Base-by-base conservation (phyloP, 2,329 filamentous ascomycete genomes). In the Aspergillus sp. region DNA sequence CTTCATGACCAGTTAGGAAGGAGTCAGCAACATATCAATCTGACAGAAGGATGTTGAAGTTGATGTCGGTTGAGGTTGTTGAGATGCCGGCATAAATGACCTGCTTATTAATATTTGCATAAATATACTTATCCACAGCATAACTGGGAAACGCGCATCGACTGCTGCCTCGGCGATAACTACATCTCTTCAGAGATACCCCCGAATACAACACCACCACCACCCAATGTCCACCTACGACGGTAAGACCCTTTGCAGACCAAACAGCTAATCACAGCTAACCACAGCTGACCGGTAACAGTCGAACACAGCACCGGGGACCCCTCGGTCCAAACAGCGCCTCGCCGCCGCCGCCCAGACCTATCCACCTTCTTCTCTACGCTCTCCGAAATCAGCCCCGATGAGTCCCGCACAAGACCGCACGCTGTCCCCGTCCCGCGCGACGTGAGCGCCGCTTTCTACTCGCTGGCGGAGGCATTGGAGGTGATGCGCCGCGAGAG, bases 281-380 rank as follows among this genome's bases (percentile, higher is more conserved):
- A 45, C 30, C 12, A 8, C 24, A 4, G 11, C 7, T 11, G 15
- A 8, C 26, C 22, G 32, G n/a, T 20, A 14, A 15, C 33, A 66
- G 62, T 61, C 42, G 63, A 64, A 41, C 61, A 66, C 44, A 60
- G 60, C 32, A 64, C 56, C 28, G 44, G 43, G 36, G 52, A 57
- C 40, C 52, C 50, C 32, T 47, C 43, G 32, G 25, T 34, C 15
- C 34, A 31, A 28, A 39, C 39, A 27, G 35, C 31, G 40, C 58
- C 58, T 12, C 56, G 57, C 20, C 58, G 60, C 33, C 73, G 73
- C 41, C 71, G 75, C 32, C 76, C 76, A 16, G 76, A 80, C 52
- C 68, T 80, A 25, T 75, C 71, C 25, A 76, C 74, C 46, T 80
- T 80, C 64, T 78, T 78, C 61, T 67, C 69, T 36, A 71, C 72